A percentile compares a stretch with the other conserved stretches of the same genome.
Evolutionary conservation across 441 rosid genomes (phyloP).

Genomic region (Erodium chrysanthum): DNA sequence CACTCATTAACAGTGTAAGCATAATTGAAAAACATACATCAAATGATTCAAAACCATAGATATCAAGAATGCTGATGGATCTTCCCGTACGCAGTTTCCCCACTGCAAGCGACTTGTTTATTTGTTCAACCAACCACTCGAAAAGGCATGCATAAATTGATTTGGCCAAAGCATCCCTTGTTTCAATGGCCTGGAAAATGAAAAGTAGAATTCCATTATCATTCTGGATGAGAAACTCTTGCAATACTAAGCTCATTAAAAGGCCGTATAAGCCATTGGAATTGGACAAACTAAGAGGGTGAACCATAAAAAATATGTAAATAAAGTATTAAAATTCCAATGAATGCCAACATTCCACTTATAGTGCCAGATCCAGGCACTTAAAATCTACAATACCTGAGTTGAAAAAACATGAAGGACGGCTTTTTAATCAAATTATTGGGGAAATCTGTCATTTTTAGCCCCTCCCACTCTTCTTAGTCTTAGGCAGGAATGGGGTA

Average conservation of each 20-base stretch:
- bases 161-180: conserved; percentile 96
- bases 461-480: neutral
- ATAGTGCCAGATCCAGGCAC: neutral
- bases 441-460: neutral
- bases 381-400: neutral
- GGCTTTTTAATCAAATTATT: neutral
- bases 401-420: neutral
- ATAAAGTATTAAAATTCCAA: neutral
- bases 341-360: neutral
- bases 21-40: conserved; percentile 43
- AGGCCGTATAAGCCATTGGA: neutral
- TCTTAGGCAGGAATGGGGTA: neutral
- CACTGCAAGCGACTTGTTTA: conserved; percentile 90
- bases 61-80: conserved; percentile 98
- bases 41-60: conserved; percentile 98
- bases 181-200: conserved; percentile 70
- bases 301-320: neutral
- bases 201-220: conserved; percentile 12
- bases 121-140: conserved; percentile 96
- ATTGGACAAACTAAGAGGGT: neutral
- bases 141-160: conserved; percentile 84
- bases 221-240: neutral
- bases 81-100: conserved; percentile 92
- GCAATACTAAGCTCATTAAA: conserved; percentile 10
- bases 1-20: conserved; percentile 1